Conservation (phyloP, 352 stramenopile genomes). For the Globisporangium paddicum region DNA sequence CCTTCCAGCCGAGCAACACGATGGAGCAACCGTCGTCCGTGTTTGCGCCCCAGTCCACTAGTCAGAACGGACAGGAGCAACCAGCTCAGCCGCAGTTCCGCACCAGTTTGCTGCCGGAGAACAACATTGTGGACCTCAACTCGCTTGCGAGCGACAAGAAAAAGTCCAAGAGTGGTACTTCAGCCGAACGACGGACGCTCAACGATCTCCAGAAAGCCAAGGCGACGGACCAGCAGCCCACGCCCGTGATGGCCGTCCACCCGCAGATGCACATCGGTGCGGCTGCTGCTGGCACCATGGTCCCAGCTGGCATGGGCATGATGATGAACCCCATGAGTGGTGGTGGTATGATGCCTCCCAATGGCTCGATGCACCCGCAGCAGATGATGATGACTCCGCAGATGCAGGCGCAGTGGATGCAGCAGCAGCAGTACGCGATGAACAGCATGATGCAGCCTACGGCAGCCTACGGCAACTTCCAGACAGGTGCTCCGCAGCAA, state of each 20-base stretch:
- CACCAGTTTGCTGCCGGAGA: constrained; percentile 58
- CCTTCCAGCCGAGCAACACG: constrained; percentile 3
- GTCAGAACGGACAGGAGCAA: background rate
- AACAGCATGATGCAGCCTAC: constrained; percentile 12
- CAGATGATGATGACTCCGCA: constrained; percentile 27
- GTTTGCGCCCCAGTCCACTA: background rate
- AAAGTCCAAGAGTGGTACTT: constrained; percentile 19
- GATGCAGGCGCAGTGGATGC: constrained; percentile 32
- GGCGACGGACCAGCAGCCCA: constrained; percentile 20
- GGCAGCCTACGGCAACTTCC: constrained; percentile 10
- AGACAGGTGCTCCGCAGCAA: background rate
- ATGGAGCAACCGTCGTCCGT: constrained; percentile 2
- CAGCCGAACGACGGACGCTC: constrained; percentile 38
- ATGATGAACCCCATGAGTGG: constrained; percentile 38
- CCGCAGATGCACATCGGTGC: constrained; percentile 25
- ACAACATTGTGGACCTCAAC: constrained; percentile 59
- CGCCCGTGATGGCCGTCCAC: constrained; percentile 37
- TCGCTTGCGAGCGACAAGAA: constrained; percentile 57
- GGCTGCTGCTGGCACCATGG: constrained; percentile 1
- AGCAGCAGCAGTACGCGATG: constrained; percentile 15
- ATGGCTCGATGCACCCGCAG: constrained; percentile 23
- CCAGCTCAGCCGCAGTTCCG: constrained; percentile 18
- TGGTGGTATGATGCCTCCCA: constrained; percentile 23
- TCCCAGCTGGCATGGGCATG: constrained; percentile 19
- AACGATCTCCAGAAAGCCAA: constrained; percentile 58